Evolutionary conservation across 345 rosid genomes (phyloP), one percentile per base, ranked within the genome.

Genomic region (Arabidopsis suecica): DNA sequence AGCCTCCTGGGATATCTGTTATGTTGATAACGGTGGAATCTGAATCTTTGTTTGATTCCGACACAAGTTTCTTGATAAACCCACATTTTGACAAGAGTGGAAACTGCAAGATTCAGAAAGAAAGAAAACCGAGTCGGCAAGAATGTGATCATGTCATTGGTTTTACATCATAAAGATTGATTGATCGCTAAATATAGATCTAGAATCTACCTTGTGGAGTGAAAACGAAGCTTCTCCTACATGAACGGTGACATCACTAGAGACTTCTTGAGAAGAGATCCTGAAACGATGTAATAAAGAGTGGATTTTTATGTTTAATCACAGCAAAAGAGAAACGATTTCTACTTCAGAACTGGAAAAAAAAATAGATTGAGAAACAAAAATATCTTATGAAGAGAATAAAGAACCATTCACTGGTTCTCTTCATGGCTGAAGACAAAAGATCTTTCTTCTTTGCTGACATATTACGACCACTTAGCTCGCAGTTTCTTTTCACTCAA

Each of bases 211-310:
- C 97, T 91, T 90, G 69, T 91, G 99, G 40, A 95, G 74, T 45
- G 96, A 83, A 78, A 91, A 90, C 37, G 93, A 90, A 77, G 83
- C 72, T 81, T 85, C 95, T 53, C 88, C 95, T 45, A 85, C 89
- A 67, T 85, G 80, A 82, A 90, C 86, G 0, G 84, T 86, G 67
- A 95, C 86, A 84, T 95, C 97, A 81, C 99, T 95, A 30, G 99
- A 89, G 59, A 91, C 90, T 76, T 95, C 99, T 77, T 94, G 96
- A 51, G 97, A 94, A 68, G 89, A 88, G 71, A 95, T 95, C 99
- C 97, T 91, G 89, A 37, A 70, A 64, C 32, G 44, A 45, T 11
- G 56, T 42, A 49, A 57, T 1, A 11, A 65, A 50, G 16, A 70
- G n/a, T 56, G 5, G 9, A 10, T 10, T 23, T 10, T n/a, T 22